Evolutionary conservation across 306 rosid species (phyloP), one percentile per base, ranked within the genome.

Genomic region (Acmispon strigosus): DNA sequence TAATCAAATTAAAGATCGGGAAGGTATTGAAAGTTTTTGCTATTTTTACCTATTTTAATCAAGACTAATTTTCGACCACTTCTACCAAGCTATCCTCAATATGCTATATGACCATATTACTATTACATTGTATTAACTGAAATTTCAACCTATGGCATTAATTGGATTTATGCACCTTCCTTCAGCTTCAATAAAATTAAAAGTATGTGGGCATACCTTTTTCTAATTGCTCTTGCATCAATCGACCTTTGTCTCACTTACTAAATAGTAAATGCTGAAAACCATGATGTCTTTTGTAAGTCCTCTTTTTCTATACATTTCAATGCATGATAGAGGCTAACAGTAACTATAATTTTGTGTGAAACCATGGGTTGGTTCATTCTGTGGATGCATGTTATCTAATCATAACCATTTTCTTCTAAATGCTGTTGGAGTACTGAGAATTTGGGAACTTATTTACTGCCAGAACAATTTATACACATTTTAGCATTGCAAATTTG

Each of bases 11-110:
- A 66, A 84, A 73, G 91, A 80, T 51, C 73, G 64, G 27, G 70
- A 71, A 82, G 98, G 97, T 88, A 88, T 62, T 9, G 4, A 19
- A 68, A 57, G 2, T 77, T 61, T 78, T 17, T 69, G 20, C 61
- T 17, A 32, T 63, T 47, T 48, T 70, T 24, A 1, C 12, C 53
- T 62, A 55, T 80, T 48, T 16, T 36, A 18, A 60, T 52, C n/a
- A 24, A 14, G 65, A 34, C 17, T 20, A 18, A 7, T 56, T 22
- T 56, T 51, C 7, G 36, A 51, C 43, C 47, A 39, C 44, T 12
- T 37, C 39, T 18, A 20, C 47, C 59, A 34, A 18, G 48, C 22
- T 44, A 7, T 43, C 24, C 12, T 7, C 5, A 5, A 1, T 15
- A 7, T 8, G 39, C n/a, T 34, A 11, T 52, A 10, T 48, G 45